Conservation (phyloP, 2,329 filamentous ascomycete genomes). For the Apiospora aurea region DNA sequence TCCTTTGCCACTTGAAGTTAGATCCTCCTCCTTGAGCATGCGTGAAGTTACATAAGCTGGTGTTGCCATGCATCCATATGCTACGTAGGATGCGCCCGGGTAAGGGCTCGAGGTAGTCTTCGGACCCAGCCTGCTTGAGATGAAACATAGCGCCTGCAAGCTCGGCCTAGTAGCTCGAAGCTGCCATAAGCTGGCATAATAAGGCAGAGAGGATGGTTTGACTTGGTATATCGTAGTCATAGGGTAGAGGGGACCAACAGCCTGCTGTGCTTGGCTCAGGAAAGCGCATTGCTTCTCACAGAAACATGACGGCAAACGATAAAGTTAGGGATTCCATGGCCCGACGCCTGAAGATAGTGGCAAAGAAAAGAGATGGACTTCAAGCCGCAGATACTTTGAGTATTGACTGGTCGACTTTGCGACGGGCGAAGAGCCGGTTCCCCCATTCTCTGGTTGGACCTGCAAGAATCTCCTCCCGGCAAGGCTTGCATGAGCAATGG, state of each 20-base stretch:
- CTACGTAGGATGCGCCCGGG: background rate
- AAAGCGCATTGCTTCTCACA: background rate
- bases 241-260: background rate
- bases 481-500: background rate
- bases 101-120: conserved; percentile 6
- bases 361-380: background rate
- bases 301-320: background rate
- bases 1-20: background rate
- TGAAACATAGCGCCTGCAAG: conserved; percentile 8
- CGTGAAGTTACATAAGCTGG: conserved; percentile 15
- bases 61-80: background rate
- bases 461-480: background rate
- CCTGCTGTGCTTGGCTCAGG: background rate
- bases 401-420: background rate
- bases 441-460: background rate
- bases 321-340: conserved; percentile 6
- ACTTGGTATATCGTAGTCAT: background rate
- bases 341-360: background rate
- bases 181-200: conserved; percentile 2
- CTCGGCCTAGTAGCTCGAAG: background rate
- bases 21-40: background rate
- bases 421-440: background rate
- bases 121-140: conserved; percentile 8
- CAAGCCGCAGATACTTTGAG: background rate
- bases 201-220: conserved; percentile 10